phyloP scores from a whole-genome alignment of 306 rosid genomes.

The Senna tora region DNA sequence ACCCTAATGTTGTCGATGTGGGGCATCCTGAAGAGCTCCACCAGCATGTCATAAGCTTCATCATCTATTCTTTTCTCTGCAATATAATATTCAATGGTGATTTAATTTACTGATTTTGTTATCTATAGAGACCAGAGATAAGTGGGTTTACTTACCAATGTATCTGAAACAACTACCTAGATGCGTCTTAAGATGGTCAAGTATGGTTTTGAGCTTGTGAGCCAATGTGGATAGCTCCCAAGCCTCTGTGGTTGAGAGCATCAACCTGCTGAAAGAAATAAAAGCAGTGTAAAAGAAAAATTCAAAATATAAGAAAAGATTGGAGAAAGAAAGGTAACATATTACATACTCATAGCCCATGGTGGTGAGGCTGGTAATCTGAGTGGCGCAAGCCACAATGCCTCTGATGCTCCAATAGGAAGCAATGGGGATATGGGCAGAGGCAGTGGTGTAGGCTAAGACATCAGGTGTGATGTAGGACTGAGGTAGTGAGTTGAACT shows the following conservation, averaged over 20 bases:
- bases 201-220: conserved; percentile 62
- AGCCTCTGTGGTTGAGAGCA: conserved; percentile 54
- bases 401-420: conserved; percentile 50
- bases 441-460: conserved; percentile 39
- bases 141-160: conserved; percentile 50
- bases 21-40: conserved; percentile 41
- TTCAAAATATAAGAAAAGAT: no score
- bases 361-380: conserved; percentile 50
- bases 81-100: conserved; percentile 22
- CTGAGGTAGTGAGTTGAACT: conserved; percentile 47
- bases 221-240: conserved; percentile 73
- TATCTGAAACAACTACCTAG: conserved; percentile 43
- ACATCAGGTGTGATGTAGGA: conserved; percentile 44
- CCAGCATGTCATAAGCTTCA: conserved; percentile 53
- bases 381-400: conserved; percentile 51
- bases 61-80: conserved; percentile 53
- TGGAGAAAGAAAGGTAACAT: no score
- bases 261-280: conserved; percentile 59
- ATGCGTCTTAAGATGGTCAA: conserved; percentile 54
- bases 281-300: no score
- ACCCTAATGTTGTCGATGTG: conserved; percentile 66
- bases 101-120: no score
- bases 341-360: conserved; percentile 60
- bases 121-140: no score
- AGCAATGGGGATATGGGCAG: conserved; percentile 49